These are phyloP conservation scores for Plasmopara viticola DNA, from an alignment of 352 stramenopile species.

Conservation along the genomic window DNA sequence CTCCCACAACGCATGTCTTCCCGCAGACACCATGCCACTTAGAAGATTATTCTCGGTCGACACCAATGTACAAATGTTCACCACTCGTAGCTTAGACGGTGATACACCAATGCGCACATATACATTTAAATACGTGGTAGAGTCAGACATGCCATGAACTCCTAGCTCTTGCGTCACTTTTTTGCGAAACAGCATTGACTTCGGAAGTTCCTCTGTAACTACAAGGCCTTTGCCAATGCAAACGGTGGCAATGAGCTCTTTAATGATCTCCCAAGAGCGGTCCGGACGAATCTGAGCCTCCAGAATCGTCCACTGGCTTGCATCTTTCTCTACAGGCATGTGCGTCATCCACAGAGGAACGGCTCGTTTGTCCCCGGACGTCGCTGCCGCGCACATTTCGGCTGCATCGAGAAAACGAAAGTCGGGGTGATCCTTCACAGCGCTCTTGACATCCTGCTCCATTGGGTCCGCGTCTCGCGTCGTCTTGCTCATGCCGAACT, in stretches of 20 bases:
- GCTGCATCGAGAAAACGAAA: slow-evolving; percentile 46
- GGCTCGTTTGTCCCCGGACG: slow-evolving; percentile 8
- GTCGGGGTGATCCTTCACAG: slow-evolving; percentile 63
- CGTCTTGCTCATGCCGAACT: slow-evolving; percentile 65
- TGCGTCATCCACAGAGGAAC: slow-evolving; percentile 50
- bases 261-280: slow-evolving; percentile 62
- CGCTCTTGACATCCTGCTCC: slow-evolving; percentile 42
- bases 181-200: slow-evolving; percentile 69
- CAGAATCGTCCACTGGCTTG: background rate
- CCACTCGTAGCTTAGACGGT: slow-evolving; percentile 65
- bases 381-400: slow-evolving; percentile 26
- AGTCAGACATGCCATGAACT: slow-evolving; percentile 59
- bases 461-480: slow-evolving; percentile 59
- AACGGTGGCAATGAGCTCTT: slow-evolving; percentile 69
- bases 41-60: slow-evolving; percentile 7
- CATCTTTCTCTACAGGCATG: slow-evolving; percentile 56
- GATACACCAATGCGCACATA: slow-evolving; percentile 69
- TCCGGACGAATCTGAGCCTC: too few species aligned
- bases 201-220: slow-evolving; percentile 41
- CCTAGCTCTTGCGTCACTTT: slow-evolving; percentile 54
- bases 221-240: slow-evolving; percentile 74
- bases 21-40: too few species aligned
- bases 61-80: slow-evolving; percentile 62
- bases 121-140: slow-evolving; percentile 63
- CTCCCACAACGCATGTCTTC: slow-evolving; percentile 26